phyloP scores from a whole-genome alignment of 2,329 filamentous ascomycete genomes.

The Metarhizium humberi region DNA sequence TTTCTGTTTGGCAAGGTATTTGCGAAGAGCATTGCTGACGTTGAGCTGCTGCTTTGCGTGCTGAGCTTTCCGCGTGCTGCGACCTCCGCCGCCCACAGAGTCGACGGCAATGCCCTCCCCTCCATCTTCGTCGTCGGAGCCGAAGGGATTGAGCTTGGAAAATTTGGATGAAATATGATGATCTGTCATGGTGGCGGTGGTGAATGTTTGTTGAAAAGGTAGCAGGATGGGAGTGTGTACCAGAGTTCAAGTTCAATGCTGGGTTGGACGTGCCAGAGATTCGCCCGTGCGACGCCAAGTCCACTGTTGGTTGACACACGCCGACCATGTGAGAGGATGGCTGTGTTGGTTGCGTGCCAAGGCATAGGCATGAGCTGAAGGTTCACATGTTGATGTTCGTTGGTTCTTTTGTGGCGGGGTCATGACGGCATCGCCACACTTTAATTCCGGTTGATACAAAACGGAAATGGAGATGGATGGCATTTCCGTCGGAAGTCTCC shows the following conservation, averaged over 20 bases:
- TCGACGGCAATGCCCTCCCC: conserved; percentile 23
- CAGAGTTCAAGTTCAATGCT: too few relatives aligned
- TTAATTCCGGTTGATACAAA: neutral
- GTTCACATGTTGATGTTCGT: neutral
- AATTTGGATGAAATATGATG: conserved; percentile 17
- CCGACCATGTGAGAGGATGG: neutral
- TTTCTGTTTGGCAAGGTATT: conserved; percentile 43
- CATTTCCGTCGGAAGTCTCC: too few relatives aligned
- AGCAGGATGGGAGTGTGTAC: neutral
- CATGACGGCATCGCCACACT: conserved; percentile 12
- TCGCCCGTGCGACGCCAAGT: neutral
- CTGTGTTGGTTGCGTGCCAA: neutral
- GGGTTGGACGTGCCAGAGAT: too few relatives aligned
- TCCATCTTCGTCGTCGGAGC: conserved; percentile 22
- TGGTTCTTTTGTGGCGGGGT: too few relatives aligned
- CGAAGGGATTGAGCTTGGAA: conserved; percentile 22
- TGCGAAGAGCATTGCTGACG: conserved; percentile 49
- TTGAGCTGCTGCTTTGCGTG: conserved; percentile 42
- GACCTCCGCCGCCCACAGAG: conserved; percentile 51
- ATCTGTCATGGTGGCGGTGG: conserved; percentile 13
- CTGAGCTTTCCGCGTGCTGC: conserved; percentile 39
- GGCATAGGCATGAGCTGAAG: neutral
- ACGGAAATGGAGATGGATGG: neutral
- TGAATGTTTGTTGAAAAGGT: too few relatives aligned
- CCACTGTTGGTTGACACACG: too few relatives aligned